phyloP scores from a whole-genome alignment of 2,329 filamentous ascomycete genomes.

The Colletotrichum simmondsii region DNA sequence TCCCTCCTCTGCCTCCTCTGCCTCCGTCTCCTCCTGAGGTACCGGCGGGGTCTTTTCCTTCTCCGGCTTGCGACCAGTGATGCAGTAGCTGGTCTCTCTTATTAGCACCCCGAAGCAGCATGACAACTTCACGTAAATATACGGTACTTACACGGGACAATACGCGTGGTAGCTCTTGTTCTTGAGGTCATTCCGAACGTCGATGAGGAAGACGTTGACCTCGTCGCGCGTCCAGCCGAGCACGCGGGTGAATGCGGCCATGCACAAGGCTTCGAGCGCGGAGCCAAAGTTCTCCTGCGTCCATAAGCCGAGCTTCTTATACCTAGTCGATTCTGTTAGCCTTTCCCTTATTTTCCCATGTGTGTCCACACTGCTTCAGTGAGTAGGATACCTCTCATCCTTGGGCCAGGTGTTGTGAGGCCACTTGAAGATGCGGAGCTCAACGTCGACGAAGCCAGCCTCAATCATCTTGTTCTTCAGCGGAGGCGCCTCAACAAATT shows the following conservation, averaged over 20 bases:
- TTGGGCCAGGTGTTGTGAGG: constrained; percentile 63
- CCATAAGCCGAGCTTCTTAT: constrained; percentile 60
- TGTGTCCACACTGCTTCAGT: no score
- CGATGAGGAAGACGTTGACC: constrained; percentile 43
- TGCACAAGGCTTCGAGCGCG: constrained; percentile 42
- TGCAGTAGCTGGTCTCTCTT: not conserved
- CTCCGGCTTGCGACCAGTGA: not conserved
- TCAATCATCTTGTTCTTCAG: constrained; percentile 52
- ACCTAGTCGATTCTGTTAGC: constrained; percentile 41
- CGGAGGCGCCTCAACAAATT: constrained; percentile 35
- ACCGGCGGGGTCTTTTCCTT: not conserved
- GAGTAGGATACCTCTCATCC: constrained; percentile 39
- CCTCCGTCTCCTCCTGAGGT: not conserved
- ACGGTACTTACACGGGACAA: constrained; percentile 41
- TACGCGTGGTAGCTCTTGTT: constrained; percentile 44
- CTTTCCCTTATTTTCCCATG: no score
- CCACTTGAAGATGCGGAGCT: constrained; percentile 58
- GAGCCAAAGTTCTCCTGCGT: constrained; percentile 42
- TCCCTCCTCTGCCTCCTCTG: not conserved
- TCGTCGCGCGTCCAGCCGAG: constrained; percentile 43
- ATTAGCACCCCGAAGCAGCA: not conserved
- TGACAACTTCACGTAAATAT: no score
- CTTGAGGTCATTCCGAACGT: constrained; percentile 43
- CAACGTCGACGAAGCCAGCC: constrained; percentile 65
- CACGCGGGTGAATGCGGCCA: constrained; percentile 41